Percentiles rank a stretch among this genome's conserved stretches.
Conservation (phyloP, 306 rosid genomes). For the Pyrus bretschneideri region DNA sequence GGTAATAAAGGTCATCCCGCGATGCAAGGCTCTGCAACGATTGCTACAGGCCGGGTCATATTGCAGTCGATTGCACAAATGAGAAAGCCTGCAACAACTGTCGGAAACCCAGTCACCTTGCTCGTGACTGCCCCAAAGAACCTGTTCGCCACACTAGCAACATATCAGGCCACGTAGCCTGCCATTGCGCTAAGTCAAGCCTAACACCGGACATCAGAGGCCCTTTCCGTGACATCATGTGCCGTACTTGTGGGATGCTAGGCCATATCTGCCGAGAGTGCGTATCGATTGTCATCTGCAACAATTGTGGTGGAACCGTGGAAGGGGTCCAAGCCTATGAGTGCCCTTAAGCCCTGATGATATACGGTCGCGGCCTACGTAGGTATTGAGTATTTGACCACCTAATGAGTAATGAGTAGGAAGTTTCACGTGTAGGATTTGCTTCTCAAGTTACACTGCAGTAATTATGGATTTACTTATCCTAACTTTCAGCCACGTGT, state of each 20-base stretch:
- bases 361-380: not conserved
- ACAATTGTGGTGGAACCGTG: constrained; percentile 9
- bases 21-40: constrained; percentile 20
- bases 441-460: not conserved
- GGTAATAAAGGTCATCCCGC: constrained; percentile 16
- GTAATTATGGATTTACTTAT: not conserved
- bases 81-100: constrained; percentile 17
- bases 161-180: constrained; percentile 21
- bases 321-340: constrained; percentile 17
- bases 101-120: constrained; percentile 17
- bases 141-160: constrained; percentile 21
- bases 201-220: not conserved
- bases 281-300: constrained; percentile 6
- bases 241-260: constrained; percentile 4
- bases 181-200: constrained; percentile 4
- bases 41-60: constrained; percentile 22
- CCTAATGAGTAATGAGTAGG: not conserved
- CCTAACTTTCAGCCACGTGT: not conserved
- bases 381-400: constrained; percentile 16
- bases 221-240: not conserved
- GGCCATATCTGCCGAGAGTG: constrained; percentile 19
- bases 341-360: constrained; percentile 11
- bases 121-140: constrained; percentile 16
- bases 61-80: constrained; percentile 18
- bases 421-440: not conserved